Base-by-base conservation (phyloP, 495 filamentous ascomycete genomes). In the Penicillium turbatum region DNA sequence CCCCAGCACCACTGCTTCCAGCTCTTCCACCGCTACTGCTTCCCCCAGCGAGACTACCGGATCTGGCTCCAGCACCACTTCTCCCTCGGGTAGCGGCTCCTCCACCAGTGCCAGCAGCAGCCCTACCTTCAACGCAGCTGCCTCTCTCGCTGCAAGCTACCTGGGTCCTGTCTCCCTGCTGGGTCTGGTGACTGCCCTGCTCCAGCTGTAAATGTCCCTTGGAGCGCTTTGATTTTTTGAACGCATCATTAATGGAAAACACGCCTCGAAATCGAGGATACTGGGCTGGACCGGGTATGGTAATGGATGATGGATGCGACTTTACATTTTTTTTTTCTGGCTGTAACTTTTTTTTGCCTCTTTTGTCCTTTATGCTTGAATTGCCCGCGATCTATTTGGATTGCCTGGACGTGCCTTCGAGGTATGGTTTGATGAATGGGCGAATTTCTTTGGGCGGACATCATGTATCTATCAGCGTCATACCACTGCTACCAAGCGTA, bases 131-230 rank as follows among this genome's bases (percentile, higher is more conserved):
- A 64, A 63, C 46, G 60, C 65, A 9, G 65, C 61, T 27, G 61
- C 60, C 49, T 64, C 54, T 52, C 36, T 67, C 32, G 56, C 53
- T 24, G 53, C 61, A 40, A 60, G 47, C 50, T 59, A 64, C 55
- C 29, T 67, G 24, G 61, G 50, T n/a, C 58, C 66, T 13, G 15
- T 70, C 21, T 58, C 63, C 42, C 31, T 72, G 37, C 41, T 73
- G 43, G 69, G 65, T 49, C 56, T 75, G 54, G 29, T 74, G 38
- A 55, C 66, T 37, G 65, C 68, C 35, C 61, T 74, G 57, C 41
- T 74, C 45, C 67, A 72, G 60, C 56, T 74, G 60, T 74, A 62
- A 61, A 63, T 48, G 13, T 44, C 39, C 32, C 43, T 52, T 49
- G 26, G 45, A 32, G 39, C 44, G 40, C 32, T 53, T 48, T 51